Evolutionary conservation across 2,329 filamentous ascomycete species (phyloP), one percentile per base, ranked within the genome.

Genomic region (Ophiostoma sp.): DNA sequence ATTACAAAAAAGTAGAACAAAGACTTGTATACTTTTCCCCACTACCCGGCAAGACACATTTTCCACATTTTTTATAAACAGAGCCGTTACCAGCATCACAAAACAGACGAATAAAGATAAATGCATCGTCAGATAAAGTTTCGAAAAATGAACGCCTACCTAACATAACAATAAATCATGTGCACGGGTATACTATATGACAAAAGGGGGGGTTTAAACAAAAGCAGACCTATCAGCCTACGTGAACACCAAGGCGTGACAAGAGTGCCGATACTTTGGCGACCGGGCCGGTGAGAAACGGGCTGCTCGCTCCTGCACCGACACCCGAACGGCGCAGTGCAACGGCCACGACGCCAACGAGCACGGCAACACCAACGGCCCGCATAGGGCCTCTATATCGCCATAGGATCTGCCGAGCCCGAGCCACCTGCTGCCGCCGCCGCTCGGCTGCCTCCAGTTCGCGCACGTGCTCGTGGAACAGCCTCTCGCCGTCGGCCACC

Each of bases 361-460:
- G 79, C 33, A 96, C 81, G 31, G 93, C 90, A 70, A 90, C 81
- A 36, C 88, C 91, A 64, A 90, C 82, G 33, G 88, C 87, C 19
- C 87, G 84, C 59, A 88, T 87, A 0, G 92, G 89, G 74, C 87
- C 85, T 70, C 92, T 87, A 81, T 96, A 92, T 76, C 84, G 84
- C 88, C 89, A 90, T 31, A 92, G 77, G 15, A 73, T 7, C 17
- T 52, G 42, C 19, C 69, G 71, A n/a, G 75, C 33, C 33, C 85
- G 81, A 64, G 83, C 83, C 36, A 86, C 76, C 12, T 87, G 80
- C 76, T 85, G 85, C 74, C 89, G 82, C 42, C 85, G 83, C 48
- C 83, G 82, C 79, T 97, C 91, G 69, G 88, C 85, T 81, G 90
- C 88, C 72, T 85, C 83, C n/a, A 98, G 83, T 78, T 97, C 91